Percentiles rank a stretch among this genome's conserved stretches.
These are phyloP conservation scores for Coprinopsis marcescibilis DNA, from an alignment of 768 basidiomycete species.

Conservation along the genomic window DNA sequence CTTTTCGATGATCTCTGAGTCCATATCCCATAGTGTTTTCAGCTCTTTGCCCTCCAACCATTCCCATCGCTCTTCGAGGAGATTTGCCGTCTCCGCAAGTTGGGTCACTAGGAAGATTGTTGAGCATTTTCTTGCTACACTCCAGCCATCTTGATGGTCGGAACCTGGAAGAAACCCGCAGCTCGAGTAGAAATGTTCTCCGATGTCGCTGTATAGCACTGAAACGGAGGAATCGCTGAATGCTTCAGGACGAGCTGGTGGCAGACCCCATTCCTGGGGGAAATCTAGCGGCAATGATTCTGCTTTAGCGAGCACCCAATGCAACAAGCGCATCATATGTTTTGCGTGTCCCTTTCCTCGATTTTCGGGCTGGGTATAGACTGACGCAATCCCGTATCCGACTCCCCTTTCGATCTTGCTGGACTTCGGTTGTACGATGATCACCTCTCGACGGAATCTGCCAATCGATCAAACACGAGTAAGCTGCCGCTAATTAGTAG, in stretches of 20 bases:
- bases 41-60: slow-evolving; percentile 28
- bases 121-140: slow-evolving; percentile 23
- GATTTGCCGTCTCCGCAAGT: not conserved
- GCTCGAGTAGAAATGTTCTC: slow-evolving; percentile 18
- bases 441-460: slow-evolving; percentile 26
- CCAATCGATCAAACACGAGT: not conserved
- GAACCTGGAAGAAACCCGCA: slow-evolving; percentile 16
- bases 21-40: slow-evolving; percentile 30
- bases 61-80: slow-evolving; percentile 12
- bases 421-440: slow-evolving; percentile 17
- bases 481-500: slow-evolving; percentile 3
- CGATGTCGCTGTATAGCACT: slow-evolving; percentile 25
- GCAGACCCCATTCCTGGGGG: slow-evolving; percentile 21
- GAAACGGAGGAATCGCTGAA: slow-evolving; percentile 19
- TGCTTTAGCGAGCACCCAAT: slow-evolving; percentile 30
- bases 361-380: slow-evolving; percentile 46
- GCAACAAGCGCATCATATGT: slow-evolving; percentile 62
- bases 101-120: slow-evolving; percentile 31
- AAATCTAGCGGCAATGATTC: slow-evolving; percentile 15
- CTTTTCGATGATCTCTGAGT: slow-evolving; percentile 30
- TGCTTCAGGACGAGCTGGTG: slow-evolving; percentile 15
- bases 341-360: slow-evolving; percentile 51
- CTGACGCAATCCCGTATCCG: slow-evolving; percentile 50
- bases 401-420: slow-evolving; percentile 26
- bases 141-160: slow-evolving; percentile 41